Evolutionary conservation across 805 yeast species (phyloP).

Genomic region (Sugiyamaella marilandica): DNA sequence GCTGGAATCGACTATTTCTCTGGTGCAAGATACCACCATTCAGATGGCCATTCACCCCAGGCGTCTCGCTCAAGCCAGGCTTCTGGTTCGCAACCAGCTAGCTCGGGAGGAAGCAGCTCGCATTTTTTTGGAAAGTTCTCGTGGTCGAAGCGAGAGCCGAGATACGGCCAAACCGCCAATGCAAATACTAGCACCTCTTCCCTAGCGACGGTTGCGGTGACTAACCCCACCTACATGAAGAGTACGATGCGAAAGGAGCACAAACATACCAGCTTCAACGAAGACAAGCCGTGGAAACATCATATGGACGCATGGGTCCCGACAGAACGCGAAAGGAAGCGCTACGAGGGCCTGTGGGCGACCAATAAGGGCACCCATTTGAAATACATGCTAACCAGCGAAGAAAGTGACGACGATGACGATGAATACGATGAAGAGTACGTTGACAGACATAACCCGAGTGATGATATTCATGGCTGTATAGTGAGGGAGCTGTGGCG

Average conservation of each 20-base stretch:
- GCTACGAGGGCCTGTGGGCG: slow-evolving; percentile 94
- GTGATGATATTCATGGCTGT: slow-evolving; percentile 44
- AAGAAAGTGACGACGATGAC: slow-evolving; percentile 20
- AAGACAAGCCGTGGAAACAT: slow-evolving; percentile 91
- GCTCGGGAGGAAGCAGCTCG: background rate
- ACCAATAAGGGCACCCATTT: slow-evolving; percentile 62
- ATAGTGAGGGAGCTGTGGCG: slow-evolving; percentile 79
- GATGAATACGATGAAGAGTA: slow-evolving; percentile 17
- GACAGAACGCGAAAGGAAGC: slow-evolving; percentile 59
- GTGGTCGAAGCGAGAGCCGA: background rate
- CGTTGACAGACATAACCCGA: slow-evolving; percentile 33
- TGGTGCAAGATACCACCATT: background rate
- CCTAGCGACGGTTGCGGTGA: background rate
- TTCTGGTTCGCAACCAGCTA: background rate
- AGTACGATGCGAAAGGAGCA: slow-evolving; percentile 37
- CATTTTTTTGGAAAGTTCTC: background rate
- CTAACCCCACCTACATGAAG: slow-evolving; percentile 7
- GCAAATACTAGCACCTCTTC: background rate
- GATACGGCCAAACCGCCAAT: background rate
- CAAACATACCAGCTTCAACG: slow-evolving; percentile 55
- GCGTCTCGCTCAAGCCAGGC: background rate
- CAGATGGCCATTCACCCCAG: background rate
- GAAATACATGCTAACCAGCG: slow-evolving; percentile 8
- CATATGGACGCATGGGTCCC: slow-evolving; percentile 55
- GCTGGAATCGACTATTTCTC: background rate